Conservation (phyloP, 2,329 filamentous ascomycete species). For the Pyrenophora teres region DNA sequence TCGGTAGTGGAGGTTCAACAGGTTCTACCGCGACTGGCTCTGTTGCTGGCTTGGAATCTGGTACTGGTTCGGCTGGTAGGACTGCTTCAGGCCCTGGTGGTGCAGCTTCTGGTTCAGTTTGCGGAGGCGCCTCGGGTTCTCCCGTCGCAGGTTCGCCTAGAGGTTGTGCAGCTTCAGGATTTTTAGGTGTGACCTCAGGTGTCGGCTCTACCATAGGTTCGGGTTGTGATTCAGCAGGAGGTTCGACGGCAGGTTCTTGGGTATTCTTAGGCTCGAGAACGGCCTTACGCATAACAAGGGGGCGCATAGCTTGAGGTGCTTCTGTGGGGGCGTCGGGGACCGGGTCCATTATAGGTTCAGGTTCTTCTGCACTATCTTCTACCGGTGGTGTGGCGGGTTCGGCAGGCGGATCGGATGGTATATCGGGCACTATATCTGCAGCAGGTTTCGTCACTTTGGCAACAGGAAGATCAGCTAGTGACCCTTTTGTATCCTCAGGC, state of each 20-base stretch:
- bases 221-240: background rate
- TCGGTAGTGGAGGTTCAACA: background rate
- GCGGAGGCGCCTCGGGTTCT: background rate
- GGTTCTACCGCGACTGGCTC: slow-evolving; percentile 3
- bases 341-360: too few relatives aligned
- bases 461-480: too few relatives aligned
- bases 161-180: background rate
- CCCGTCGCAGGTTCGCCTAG: background rate
- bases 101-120: background rate
- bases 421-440: too few relatives aligned
- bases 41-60: background rate
- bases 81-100: background rate
- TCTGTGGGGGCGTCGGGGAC: background rate
- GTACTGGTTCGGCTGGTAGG: background rate
- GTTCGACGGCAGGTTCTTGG: background rate
- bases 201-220: background rate
- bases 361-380: too few relatives aligned
- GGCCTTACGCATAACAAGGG: background rate
- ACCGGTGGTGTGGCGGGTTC: too few relatives aligned
- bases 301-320: background rate
- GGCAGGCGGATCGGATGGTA: too few relatives aligned
- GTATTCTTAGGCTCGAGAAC: background rate
- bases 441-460: too few relatives aligned
- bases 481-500: background rate
- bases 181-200: background rate